A percentile compares a stretch with the other conserved stretches of the same genome.
phyloP scores from a whole-genome alignment of 225 moss, liverwort and hornwort species.

The Sphagnum tenellum region DNA sequence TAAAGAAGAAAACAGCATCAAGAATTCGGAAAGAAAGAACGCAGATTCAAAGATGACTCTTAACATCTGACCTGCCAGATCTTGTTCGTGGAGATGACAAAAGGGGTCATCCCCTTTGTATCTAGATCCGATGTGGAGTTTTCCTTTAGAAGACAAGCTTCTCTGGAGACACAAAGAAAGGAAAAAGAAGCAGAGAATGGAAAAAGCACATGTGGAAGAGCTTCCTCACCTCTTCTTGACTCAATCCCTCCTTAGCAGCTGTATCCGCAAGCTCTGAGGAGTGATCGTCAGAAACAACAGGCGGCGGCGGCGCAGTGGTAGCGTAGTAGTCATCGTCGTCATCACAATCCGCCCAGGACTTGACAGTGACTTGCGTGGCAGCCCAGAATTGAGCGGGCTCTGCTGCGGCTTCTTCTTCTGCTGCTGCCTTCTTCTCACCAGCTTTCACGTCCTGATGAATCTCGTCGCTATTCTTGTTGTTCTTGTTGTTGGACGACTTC shows the following conservation, averaged over 20 bases:
- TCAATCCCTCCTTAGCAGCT: slow-evolving; percentile 38
- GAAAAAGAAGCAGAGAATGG: neutral
- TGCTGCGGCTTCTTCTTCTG: slow-evolving; percentile 55
- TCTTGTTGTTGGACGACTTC: slow-evolving; percentile 26
- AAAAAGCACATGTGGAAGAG: too few relatives aligned
- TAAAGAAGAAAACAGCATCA: too few relatives aligned
- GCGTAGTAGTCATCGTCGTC: slow-evolving; percentile 98
- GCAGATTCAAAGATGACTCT: too few relatives aligned
- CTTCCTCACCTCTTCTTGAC: slow-evolving; percentile 31
- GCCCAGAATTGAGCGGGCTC: slow-evolving; percentile 97
- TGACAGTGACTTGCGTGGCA: slow-evolving; percentile 83
- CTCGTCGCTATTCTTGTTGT: slow-evolving; percentile 3
- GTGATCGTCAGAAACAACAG: slow-evolving; percentile 54
- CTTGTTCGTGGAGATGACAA: too few relatives aligned
- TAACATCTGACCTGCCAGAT: too few relatives aligned
- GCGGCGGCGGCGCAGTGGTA: slow-evolving; percentile 79
- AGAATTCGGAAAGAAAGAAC: too few relatives aligned
- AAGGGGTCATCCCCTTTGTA: too few relatives aligned
- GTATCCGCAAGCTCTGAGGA: slow-evolving; percentile 20
- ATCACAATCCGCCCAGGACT: slow-evolving; percentile 99
- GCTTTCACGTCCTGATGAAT: too few relatives aligned
- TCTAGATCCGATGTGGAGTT: neutral
- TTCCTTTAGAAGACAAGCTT: neutral
- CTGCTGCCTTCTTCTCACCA: slow-evolving; percentile 40
- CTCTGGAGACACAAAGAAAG: neutral